Conservation (phyloP, 202 grass and related monocot species). For the Elaeis oleifera region DNA sequence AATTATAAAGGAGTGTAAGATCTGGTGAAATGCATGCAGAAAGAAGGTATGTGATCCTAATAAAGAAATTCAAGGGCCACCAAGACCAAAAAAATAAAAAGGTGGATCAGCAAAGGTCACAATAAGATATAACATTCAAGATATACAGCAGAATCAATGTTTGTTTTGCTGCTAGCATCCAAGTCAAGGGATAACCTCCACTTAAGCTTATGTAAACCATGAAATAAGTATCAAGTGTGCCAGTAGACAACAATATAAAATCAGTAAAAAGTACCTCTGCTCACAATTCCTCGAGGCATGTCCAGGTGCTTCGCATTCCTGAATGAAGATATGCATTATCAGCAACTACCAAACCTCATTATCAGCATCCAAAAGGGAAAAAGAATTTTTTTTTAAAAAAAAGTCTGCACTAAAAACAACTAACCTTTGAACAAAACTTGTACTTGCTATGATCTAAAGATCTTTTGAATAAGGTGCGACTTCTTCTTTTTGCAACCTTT, state of each 20-base stretch:
- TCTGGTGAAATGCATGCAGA: too few relatives aligned
- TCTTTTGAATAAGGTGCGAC: slow-evolving; percentile 24
- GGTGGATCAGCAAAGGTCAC: too few relatives aligned
- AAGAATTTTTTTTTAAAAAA: too few relatives aligned
- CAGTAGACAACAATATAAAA: slow-evolving; percentile 4
- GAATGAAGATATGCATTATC: slow-evolving; percentile 19
- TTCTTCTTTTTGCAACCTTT: slow-evolving; percentile 34
- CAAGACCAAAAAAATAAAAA: too few relatives aligned
- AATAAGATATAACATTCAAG: too few relatives aligned
- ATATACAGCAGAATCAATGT: too few relatives aligned
- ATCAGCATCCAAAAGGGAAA: not conserved
- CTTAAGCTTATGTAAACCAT: too few relatives aligned
- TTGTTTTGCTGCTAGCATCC: too few relatives aligned
- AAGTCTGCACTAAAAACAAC: not conserved
- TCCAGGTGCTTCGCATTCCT: slow-evolving; percentile 26
- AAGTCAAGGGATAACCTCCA: too few relatives aligned
- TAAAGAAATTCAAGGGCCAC: too few relatives aligned
- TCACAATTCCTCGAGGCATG: slow-evolving; percentile 15
- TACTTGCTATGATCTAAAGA: slow-evolving; percentile 12
- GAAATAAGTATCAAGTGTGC: not conserved
- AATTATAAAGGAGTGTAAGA: too few relatives aligned
- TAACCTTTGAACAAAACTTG: slow-evolving; percentile 15
- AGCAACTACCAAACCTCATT: slow-evolving; percentile 9
- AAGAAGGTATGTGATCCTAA: too few relatives aligned
- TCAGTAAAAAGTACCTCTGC: slow-evolving; percentile 28